Conservation (phyloP, 2,329 filamentous ascomycete genomes). For the Xylaria sp. region DNA sequence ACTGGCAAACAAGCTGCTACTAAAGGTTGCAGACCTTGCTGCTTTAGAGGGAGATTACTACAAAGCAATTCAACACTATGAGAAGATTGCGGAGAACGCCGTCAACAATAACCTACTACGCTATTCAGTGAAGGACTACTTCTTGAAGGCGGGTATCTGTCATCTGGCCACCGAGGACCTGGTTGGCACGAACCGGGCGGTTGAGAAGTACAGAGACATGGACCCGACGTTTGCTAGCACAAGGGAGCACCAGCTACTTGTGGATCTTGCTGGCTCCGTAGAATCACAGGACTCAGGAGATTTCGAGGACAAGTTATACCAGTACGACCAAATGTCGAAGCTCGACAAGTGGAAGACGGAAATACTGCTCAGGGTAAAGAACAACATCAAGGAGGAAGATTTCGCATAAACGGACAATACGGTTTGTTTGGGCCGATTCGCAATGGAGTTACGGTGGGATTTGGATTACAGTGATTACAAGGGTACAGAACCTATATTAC, state of each 20-base stretch:
- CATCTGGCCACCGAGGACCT: constrained; percentile 79
- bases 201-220: constrained; percentile 84
- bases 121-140: constrained; percentile 94
- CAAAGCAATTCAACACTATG: constrained; percentile 83
- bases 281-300: constrained; percentile 82
- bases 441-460: constrained; percentile 30
- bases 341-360: constrained; percentile 98
- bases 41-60: constrained; percentile 86
- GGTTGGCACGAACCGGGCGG: constrained; percentile 80
- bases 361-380: constrained; percentile 84
- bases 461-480: constrained; percentile 28
- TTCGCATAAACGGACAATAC: constrained; percentile 45
- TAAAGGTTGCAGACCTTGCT: constrained; percentile 90
- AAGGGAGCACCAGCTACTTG: constrained; percentile 83
- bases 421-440: constrained; percentile 26
- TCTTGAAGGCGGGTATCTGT: constrained; percentile 93
- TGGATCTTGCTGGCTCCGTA: constrained; percentile 79
- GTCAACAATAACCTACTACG: constrained; percentile 93
- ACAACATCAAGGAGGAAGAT: constrained; percentile 71
- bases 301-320: constrained; percentile 87
- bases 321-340: constrained; percentile 87
- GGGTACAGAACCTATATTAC: constrained; percentile 26
- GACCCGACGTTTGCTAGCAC: constrained; percentile 81
- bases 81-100: constrained; percentile 80
- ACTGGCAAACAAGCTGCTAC: constrained; percentile 89